phyloP scores from a whole-genome alignment of 2,329 filamentous ascomycete species.

The Ceratocystis variospora region DNA sequence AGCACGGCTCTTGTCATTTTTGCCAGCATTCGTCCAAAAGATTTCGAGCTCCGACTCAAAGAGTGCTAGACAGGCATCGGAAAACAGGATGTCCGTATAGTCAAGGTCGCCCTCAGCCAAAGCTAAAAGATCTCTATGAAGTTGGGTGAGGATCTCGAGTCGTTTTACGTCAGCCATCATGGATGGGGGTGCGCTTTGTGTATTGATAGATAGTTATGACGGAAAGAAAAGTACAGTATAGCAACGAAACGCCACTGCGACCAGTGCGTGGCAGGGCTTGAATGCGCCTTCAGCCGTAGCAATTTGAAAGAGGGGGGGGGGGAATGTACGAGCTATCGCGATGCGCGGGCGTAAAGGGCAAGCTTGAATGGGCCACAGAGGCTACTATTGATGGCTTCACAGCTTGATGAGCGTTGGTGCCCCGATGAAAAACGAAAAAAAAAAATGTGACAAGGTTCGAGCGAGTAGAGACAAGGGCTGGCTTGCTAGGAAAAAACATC shows the following conservation, averaged over 20 bases:
- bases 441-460: not conserved
- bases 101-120: conserved; percentile 53
- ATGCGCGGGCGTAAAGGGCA: not conserved
- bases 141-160: conserved; percentile 64
- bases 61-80: conserved; percentile 54
- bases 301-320: not conserved
- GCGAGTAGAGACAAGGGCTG: not conserved
- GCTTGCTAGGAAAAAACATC: not conserved
- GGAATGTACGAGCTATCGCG: not conserved
- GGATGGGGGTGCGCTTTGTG: conserved; percentile 20
- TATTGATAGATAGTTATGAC: conserved; percentile 16
- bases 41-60: conserved; percentile 58
- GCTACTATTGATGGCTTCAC: not conserved
- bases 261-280: not conserved
- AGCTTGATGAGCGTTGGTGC: not conserved
- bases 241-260: not conserved
- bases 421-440: not conserved
- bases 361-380: not conserved
- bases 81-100: conserved; percentile 51
- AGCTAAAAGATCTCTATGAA: conserved; percentile 73
- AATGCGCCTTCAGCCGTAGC: not conserved
- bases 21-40: conserved; percentile 60
- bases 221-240: not conserved
- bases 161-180: conserved; percentile 61
- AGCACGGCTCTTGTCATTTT: conserved; percentile 62